These are phyloP conservation scores for Salvia rosmarinus DNA, from an alignment of 257 asterid species.

Conservation along the genomic window DNA sequence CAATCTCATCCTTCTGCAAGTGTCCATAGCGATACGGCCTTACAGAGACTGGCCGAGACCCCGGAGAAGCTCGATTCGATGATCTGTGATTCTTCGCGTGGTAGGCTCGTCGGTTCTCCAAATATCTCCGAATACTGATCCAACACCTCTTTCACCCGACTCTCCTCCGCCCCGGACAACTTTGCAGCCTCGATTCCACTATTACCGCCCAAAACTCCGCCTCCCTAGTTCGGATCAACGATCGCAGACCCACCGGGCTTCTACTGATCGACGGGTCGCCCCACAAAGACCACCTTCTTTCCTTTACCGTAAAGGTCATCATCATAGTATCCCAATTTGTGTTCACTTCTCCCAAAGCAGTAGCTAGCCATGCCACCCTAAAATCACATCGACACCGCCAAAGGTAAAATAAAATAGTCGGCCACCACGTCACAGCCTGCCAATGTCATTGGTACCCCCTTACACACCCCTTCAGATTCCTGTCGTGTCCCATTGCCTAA, in stretches of 20 bases:
- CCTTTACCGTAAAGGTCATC: background rate
- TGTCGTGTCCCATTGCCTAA: background rate
- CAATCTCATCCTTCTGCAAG: too few species aligned
- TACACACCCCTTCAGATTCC: background rate
- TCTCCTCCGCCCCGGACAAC: conserved; percentile 1
- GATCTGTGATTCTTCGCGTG: background rate
- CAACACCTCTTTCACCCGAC: conserved; percentile 1
- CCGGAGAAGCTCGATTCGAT: too few species aligned
- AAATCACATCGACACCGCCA: too few species aligned
- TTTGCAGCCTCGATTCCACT: background rate
- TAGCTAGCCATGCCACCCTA: background rate
- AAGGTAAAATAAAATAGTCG: background rate
- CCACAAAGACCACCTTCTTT: background rate
- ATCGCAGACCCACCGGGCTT: background rate
- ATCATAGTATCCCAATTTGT: background rate
- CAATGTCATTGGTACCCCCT: background rate
- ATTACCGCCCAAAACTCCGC: background rate
- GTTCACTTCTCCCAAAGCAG: background rate
- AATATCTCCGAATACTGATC: background rate
- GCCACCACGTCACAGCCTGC: background rate
- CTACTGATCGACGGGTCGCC: background rate
- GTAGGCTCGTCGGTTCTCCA: background rate
- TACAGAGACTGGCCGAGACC: too few species aligned
- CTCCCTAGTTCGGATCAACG: background rate
- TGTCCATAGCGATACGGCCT: too few species aligned